These are phyloP conservation scores for Candida montana DNA, from an alignment of 805 yeast species.

Conservation along the genomic window DNA sequence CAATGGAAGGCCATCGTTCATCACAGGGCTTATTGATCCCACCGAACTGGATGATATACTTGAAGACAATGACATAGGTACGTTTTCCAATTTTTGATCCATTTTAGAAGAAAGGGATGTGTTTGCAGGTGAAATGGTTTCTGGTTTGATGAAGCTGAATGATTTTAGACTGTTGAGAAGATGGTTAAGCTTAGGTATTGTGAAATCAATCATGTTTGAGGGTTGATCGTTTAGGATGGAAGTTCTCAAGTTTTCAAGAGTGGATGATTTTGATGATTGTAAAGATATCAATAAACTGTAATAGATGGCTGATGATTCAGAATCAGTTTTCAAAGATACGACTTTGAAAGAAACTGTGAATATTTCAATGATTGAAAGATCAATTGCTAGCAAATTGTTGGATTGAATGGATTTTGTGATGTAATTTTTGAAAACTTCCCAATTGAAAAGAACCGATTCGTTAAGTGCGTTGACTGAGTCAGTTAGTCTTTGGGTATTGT, in stretches of 20 bases:
- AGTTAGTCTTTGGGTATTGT: background rate
- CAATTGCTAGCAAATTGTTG: background rate
- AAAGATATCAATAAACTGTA: background rate
- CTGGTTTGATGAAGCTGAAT: background rate
- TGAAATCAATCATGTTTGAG: background rate
- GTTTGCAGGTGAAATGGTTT: background rate
- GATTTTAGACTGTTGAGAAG: background rate
- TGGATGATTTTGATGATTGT: background rate
- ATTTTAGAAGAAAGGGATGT: no score
- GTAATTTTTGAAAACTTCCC: background rate
- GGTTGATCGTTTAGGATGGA: background rate
- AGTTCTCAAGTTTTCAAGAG: background rate
- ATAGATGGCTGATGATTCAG: background rate
- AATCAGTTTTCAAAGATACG: background rate
- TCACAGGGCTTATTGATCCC: background rate
- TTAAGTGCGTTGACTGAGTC: background rate
- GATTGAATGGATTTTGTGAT: background rate
- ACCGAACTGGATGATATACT: background rate
- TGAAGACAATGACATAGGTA: conserved; percentile 3
- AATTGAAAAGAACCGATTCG: background rate
- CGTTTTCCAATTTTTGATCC: no score
- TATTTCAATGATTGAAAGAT: background rate
- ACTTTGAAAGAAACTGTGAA: background rate
- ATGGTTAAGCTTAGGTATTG: background rate
- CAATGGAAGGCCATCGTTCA: background rate